Conservation (phyloP, 2,329 filamentous ascomycete species). For the Cladosporium sphaerospermum region DNA sequence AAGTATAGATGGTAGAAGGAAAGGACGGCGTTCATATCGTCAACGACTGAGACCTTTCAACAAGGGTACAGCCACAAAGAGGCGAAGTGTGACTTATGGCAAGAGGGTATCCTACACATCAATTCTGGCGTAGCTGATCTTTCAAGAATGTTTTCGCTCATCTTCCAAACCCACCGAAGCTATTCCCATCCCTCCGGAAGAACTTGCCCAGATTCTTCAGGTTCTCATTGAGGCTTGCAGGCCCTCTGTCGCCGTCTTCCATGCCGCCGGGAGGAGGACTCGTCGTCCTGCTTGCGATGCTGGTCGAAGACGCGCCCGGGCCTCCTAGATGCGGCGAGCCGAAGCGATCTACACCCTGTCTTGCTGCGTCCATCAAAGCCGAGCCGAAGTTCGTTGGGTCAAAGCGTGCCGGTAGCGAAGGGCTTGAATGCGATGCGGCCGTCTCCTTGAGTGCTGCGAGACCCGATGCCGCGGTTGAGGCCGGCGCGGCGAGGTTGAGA, state of each 20-base stretch:
- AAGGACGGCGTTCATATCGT: too few relatives aligned
- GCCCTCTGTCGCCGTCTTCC: slow-evolving; percentile 31
- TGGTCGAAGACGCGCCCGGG: slow-evolving; percentile 18
- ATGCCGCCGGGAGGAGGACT: slow-evolving; percentile 25
- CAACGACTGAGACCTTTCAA: too few relatives aligned
- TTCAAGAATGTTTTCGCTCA: background rate
- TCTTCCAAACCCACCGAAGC: slow-evolving; percentile 36
- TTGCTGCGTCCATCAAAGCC: slow-evolving; percentile 78
- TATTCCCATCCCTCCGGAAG: slow-evolving; percentile 80
- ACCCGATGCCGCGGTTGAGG: slow-evolving; percentile 27
- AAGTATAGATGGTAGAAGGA: too few relatives aligned
- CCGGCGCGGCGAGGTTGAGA: slow-evolving; percentile 46
- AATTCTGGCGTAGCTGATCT: too few relatives aligned
- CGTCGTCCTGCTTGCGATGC: slow-evolving; percentile 29
- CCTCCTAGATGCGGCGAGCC: slow-evolving; percentile 52
- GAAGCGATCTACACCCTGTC: slow-evolving; percentile 75
- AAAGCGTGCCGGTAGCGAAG: slow-evolving; percentile 50
- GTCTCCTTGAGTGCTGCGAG: slow-evolving; percentile 34
- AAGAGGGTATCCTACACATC: too few relatives aligned
- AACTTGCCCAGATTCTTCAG: slow-evolving; percentile 94
- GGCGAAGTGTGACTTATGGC: too few relatives aligned
- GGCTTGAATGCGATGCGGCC: slow-evolving; percentile 23
- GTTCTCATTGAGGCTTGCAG: slow-evolving; percentile 82
- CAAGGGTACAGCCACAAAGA: too few relatives aligned
- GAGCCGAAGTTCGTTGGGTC: slow-evolving; percentile 79